Percentiles rank a stretch among this genome's conserved stretches.
Evolutionary conservation across 805 yeast genomes (phyloP).

Genomic region (Candida broadrunensis): DNA sequence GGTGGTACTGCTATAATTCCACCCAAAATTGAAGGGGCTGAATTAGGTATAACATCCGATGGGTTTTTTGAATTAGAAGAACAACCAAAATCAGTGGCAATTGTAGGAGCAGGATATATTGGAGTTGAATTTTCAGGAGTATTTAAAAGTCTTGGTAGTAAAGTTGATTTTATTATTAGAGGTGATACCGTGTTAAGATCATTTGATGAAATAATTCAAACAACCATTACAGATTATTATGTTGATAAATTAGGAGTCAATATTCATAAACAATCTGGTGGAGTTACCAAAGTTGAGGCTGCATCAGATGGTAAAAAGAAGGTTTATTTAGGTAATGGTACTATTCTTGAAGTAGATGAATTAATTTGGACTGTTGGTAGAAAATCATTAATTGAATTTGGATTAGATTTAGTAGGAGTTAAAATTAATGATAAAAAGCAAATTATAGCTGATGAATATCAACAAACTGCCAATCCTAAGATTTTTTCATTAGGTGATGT

Average conservation of each 20-base stretch:
- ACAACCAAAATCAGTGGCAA: slow-evolving; percentile 90
- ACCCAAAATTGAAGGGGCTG: slow-evolving; percentile 69
- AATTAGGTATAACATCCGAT: slow-evolving; percentile 82
- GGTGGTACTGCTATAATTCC: slow-evolving; percentile 88
- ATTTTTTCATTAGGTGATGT: slow-evolving; percentile 92
- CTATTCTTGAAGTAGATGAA: slow-evolving; percentile 59
- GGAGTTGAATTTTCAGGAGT: slow-evolving; percentile 96
- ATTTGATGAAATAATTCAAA: slow-evolving; percentile 80
- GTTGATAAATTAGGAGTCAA: slow-evolving; percentile 72
- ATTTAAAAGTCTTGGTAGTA: slow-evolving; percentile 82
- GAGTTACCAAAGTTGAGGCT: slow-evolving; percentile 37
- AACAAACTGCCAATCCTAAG: slow-evolving; percentile 68
- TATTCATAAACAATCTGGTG: slow-evolving; percentile 63
- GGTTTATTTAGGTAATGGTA: slow-evolving; percentile 37
- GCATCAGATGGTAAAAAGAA: slow-evolving; percentile 30
- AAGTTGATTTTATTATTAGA: slow-evolving; percentile 84
- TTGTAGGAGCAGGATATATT: slow-evolving; percentile 98
- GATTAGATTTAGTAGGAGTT: slow-evolving; percentile 74
- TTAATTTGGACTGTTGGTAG: slow-evolving; percentile 96
- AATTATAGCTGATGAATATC: slow-evolving; percentile 82
- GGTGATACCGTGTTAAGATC: slow-evolving; percentile 87
- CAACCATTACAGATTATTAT: slow-evolving; percentile 77
- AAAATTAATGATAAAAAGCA: slow-evolving; percentile 57
- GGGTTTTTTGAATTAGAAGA: slow-evolving; percentile 79
- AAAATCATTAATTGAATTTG: slow-evolving; percentile 68